Conservation (phyloP, 148 eudicot species). For the Limonium bicolor region DNA sequence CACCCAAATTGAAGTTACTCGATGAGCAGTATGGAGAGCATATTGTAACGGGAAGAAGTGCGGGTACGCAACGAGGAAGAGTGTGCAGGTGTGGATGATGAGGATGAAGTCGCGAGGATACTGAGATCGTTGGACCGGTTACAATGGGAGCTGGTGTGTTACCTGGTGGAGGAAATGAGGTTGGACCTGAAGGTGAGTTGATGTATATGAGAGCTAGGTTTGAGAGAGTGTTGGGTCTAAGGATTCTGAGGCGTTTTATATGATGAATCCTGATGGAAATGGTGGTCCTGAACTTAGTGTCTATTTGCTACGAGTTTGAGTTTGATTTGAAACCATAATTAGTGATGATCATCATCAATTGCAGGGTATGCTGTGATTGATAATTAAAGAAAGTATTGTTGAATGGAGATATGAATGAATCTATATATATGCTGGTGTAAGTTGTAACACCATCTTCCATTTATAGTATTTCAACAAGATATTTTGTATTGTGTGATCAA, state of each 20-base stretch:
- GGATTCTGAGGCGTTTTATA: conserved; percentile 91
- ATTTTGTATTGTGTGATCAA: no score
- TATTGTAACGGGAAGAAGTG: conserved; percentile 91
- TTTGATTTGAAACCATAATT: not conserved
- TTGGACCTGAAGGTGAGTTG: conserved; percentile 39
- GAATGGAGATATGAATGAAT: no score
- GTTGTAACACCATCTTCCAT: no score
- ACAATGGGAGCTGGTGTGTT: conserved; percentile 95
- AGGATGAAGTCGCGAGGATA: conserved; percentile 57
- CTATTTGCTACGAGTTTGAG: conserved; percentile 50
- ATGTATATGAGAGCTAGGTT: conserved; percentile 95
- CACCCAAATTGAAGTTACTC: conserved; percentile 23
- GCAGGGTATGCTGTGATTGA: no score
- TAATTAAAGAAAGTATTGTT: no score
- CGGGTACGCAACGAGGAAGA: conserved; percentile 67
- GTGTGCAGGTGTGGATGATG: no score
- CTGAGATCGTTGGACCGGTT: conserved; percentile 49
- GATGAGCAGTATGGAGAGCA: conserved; percentile 92
- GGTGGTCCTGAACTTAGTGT: conserved; percentile 85
- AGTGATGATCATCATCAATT: no score
- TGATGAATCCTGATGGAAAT: conserved; percentile 88
- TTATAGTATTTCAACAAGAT: no score
- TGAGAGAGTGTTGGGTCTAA: conserved; percentile 83
- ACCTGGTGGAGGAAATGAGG: conserved; percentile 22
- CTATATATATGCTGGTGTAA: no score